These are phyloP conservation scores for Saccharomyces kudriavzevii DNA, from an alignment of 805 yeast genomes.

Conservation along the genomic window DNA sequence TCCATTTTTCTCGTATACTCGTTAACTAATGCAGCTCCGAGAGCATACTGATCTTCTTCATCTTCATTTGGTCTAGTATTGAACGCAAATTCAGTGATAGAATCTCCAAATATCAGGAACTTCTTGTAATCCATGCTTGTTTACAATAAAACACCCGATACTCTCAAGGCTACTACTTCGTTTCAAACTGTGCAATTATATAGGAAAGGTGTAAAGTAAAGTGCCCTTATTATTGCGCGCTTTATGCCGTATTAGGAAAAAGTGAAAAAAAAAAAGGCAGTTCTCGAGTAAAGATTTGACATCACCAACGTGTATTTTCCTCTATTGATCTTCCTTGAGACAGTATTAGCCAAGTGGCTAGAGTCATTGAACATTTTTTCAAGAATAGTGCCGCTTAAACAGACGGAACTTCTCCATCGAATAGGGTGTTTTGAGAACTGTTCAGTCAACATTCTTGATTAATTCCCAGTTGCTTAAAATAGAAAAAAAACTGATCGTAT, in stretches of 20 bases:
- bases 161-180: not conserved
- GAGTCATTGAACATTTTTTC: not conserved
- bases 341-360: not conserved
- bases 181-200: not conserved
- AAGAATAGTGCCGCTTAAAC: not conserved
- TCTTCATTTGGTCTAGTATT: slow-evolving; percentile 27
- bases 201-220: not conserved
- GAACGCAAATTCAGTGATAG: slow-evolving; percentile 37
- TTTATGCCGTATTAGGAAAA: not conserved
- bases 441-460: not conserved
- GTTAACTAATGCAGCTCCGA: slow-evolving; percentile 44
- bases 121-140: slow-evolving; percentile 29
- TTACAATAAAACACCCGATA: not conserved
- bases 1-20: slow-evolving; percentile 57
- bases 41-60: slow-evolving; percentile 33
- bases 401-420: not conserved
- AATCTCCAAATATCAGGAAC: slow-evolving; percentile 25
- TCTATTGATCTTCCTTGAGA: not conserved
- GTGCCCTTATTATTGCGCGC: not conserved
- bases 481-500: not conserved
- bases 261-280: not conserved
- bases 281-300: not conserved
- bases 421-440: not conserved
- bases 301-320: not conserved
- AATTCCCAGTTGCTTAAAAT: not conserved